Evolutionary conservation across 1,139 yeast genomes (phyloP), one percentile per base, ranked within the genome.

Genomic region (Geotrichum restrictum): DNA sequence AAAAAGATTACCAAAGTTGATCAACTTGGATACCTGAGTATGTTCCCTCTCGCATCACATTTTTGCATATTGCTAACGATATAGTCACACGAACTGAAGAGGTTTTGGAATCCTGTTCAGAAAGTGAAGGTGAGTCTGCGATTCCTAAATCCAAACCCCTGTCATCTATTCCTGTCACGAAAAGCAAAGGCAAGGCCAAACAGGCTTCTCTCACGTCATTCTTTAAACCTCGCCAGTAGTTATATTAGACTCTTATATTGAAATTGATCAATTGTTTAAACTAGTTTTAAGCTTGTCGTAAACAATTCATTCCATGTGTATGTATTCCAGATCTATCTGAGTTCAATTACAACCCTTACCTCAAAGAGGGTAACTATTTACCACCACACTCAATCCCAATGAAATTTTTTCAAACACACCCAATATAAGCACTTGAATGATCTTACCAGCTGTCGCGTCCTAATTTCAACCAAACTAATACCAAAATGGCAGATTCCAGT

Each of bases 31-130:
- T 53, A 53, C 37, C 24, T 44, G 33, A 38, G 53, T 50, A 50
- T 14, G 53, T 45, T 38, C 16, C 18, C n/a, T 27, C 3, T 32
- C 11, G 13, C 11, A n/a, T 14, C 14, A 16, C 6, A 19, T 18
- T 16, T 2, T 16, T 37, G 8, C 29, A 24, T 5, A 37, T 8
- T 8, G 16, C 42, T 50, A 34, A 45, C 43, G 16, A 11, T 38
- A 3, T 33, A 38, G 50, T 52, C 22, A 48, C 51, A n/a, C 43
- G 42, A 21, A 40, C 48, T 19, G 57, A 52, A 47, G 57, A 54
- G 46, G 54, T 48, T 16, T 36, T 45, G 33, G 57, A 27, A 31
- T 44, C 57, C 11, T 49, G 53, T 34, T 49, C 53, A 11, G 54
- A 51, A 14, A 36, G 41, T 14, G 53, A 54, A 16, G 47, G 41